Evolutionary conservation across 192 early-diverging fungal species (phyloP), one percentile per base, ranked within the genome.

Genomic region (Rhizoclosmatium sp.): DNA sequence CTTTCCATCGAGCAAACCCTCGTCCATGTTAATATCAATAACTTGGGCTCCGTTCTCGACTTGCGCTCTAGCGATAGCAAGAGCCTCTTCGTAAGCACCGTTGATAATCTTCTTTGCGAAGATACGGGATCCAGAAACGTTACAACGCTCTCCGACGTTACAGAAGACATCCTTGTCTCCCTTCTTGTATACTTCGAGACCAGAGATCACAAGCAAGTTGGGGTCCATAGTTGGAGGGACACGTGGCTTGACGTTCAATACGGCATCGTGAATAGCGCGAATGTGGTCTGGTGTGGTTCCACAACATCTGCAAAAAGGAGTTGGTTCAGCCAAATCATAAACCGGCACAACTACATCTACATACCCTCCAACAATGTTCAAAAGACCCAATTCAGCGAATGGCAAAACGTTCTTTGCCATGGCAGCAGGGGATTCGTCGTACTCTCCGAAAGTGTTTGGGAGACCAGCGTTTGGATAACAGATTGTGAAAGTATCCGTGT

Each of bases 381-480:
- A 87, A 39, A 98, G 86, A n/a, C 96, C 96, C 45, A 96, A 94
- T 65, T 91, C 88, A 23, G 97, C 97, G 89, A 98, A 98, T 5
- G 88, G 91, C 59, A 88, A 87, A 51, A 98, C 93, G 66, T 94
- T 90, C 51, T 88, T 88, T 4, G 94, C 94, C 97, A 98, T 98
- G 58, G 85, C 82, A 59, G 86, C 93, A 31, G 96, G 94, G 19
- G 87, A 87, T 85, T 98, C 93, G 78, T 98, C 97, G 82, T 98
- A 98, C 77, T 95, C 95, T 81, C 97, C 96, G 87, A 98, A 96
- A 4, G 97, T 95, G 84, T 98, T 98, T 75, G 97, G 97, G 54
- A 98, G 85, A 81, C 97, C 97, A 62, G 97, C 96, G 79, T 98
- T 98, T 42, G 97, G 97, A 76, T 98, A 98, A 82, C 96, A 98